Evolutionary conservation across 331 rosid genomes (phyloP).

Genomic region (Arachis monticola): DNA sequence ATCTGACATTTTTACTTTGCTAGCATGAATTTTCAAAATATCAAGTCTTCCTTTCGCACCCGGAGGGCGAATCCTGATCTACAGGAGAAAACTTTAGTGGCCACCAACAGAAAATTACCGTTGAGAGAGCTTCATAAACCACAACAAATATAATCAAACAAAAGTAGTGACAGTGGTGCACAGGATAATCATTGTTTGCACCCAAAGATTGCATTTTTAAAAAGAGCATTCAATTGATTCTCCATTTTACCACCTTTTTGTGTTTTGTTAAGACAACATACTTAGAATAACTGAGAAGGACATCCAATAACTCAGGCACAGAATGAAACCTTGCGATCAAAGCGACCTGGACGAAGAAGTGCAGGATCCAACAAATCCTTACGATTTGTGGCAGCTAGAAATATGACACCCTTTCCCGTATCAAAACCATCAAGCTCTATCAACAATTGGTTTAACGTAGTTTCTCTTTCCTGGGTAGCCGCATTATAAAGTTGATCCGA

Average conservation of each 20-base stretch:
- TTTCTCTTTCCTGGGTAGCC: constrained; percentile 99
- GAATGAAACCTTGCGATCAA: constrained; percentile 93
- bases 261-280: constrained; percentile 4
- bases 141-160: constrained; percentile 28
- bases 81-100: constrained; percentile 41
- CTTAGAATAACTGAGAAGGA: constrained; percentile 33
- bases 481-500: constrained; percentile 86
- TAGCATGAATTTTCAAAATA: constrained; percentile 88
- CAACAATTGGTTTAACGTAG: constrained; percentile 93
- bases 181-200: constrained; percentile 17
- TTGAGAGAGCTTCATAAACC: constrained; percentile 33
- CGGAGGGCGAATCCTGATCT: constrained; percentile 93
- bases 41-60: constrained; percentile 85
- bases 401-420: constrained; percentile 98
- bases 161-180: constrained; percentile 9
- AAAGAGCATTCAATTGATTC: constrained; percentile 20
- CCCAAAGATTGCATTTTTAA: neutral
- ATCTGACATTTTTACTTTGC: constrained; percentile 91
- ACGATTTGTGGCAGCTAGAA: constrained; percentile 97
- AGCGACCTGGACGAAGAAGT: constrained; percentile 99
- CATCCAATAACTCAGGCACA: constrained; percentile 30
- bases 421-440: constrained; percentile 99
- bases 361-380: constrained; percentile 98
- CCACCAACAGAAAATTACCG: constrained; percentile 24
- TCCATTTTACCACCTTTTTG: constrained; percentile 1